A percentile compares a stretch with the other conserved stretches of the same genome.
Conservation (phyloP, 2,329 filamentous ascomycete species). For the Exophiala oligosperma region DNA sequence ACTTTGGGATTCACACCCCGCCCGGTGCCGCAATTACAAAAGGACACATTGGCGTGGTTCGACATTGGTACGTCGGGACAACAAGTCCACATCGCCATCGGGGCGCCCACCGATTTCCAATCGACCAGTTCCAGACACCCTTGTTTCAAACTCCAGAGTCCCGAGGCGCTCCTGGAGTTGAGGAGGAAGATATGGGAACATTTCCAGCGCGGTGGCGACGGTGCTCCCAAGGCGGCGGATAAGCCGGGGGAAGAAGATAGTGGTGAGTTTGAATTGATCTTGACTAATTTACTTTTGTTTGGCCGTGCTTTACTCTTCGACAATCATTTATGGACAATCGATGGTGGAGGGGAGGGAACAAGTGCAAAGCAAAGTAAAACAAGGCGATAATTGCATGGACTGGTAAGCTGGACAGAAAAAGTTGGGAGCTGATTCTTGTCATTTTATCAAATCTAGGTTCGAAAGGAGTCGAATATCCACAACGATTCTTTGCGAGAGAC, state of each 20-base stretch:
- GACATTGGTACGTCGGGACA: slow-evolving; percentile 16
- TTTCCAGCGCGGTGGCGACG: slow-evolving; percentile 47
- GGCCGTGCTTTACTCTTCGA: too few species aligned
- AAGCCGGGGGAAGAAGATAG: slow-evolving; percentile 51
- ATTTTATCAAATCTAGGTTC: slow-evolving; percentile 37
- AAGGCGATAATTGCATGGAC: too few species aligned
- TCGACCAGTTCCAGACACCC: slow-evolving; percentile 54
- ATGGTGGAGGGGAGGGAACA: too few species aligned
- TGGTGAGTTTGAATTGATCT: slow-evolving; percentile 32
- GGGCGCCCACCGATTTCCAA: slow-evolving; percentile 57
- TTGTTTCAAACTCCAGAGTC: slow-evolving; percentile 56
- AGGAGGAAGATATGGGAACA: slow-evolving; percentile 55
- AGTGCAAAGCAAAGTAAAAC: too few species aligned
- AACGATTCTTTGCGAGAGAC: slow-evolving; percentile 62
- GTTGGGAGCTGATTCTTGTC: neutral
- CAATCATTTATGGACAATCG: too few species aligned
- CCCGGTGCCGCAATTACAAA: slow-evolving; percentile 55
- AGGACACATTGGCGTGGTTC: slow-evolving; percentile 56
- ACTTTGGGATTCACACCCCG: slow-evolving; percentile 57
- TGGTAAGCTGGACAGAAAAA: neutral
- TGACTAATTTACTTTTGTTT: neutral
- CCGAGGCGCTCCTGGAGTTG: slow-evolving; percentile 50
- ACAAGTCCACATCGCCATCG: slow-evolving; percentile 57
- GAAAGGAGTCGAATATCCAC: slow-evolving; percentile 60
- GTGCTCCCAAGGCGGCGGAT: slow-evolving; percentile 57